Conservation (phyloP, 345 rosid genomes). For the Citrus hindsii region DNA sequence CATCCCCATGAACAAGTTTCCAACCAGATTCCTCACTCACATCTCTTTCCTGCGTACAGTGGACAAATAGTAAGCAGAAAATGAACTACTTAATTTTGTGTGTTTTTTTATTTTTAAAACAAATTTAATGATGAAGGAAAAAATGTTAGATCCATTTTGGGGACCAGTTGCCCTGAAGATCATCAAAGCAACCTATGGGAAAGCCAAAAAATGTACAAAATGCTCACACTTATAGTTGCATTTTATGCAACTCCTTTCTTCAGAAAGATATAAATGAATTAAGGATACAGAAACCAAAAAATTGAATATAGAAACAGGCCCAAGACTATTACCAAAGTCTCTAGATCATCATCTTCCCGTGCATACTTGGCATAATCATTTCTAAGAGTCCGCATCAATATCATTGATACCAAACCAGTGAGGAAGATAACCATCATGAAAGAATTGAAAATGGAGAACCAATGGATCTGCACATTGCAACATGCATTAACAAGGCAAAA, state of each 20-base stretch:
- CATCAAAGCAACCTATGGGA: background rate
- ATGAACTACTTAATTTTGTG: conserved; percentile 13
- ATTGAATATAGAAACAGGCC: conserved; percentile 5
- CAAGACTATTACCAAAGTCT: conserved; percentile 64
- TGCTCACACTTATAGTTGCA: background rate
- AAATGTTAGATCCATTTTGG: background rate
- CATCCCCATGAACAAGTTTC: conserved; percentile 99
- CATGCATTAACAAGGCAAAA: conserved; percentile 3
- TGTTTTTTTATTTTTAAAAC: background rate
- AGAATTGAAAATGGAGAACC: conserved; percentile 96
- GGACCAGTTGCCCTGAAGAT: background rate
- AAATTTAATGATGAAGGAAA: background rate
- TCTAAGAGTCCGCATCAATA: conserved; percentile 91
- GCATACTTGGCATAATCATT: conserved; percentile 97
- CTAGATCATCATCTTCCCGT: conserved; percentile 93
- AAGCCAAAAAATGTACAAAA: background rate
- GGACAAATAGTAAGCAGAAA: conserved; percentile 1
- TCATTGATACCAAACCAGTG: conserved; percentile 96
- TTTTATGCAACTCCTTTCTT: background rate
- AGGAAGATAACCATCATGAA: conserved; percentile 98
- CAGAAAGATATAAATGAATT: background rate
- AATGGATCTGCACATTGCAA: conserved; percentile 66
- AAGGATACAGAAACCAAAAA: background rate
- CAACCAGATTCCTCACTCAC: conserved; percentile 97
- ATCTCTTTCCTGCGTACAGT: conserved; percentile 73